Evolutionary conservation across 208 protist species (phyloP), one percentile per base, ranked within the genome.

Genomic region (Leishmania guyanensis): DNA sequence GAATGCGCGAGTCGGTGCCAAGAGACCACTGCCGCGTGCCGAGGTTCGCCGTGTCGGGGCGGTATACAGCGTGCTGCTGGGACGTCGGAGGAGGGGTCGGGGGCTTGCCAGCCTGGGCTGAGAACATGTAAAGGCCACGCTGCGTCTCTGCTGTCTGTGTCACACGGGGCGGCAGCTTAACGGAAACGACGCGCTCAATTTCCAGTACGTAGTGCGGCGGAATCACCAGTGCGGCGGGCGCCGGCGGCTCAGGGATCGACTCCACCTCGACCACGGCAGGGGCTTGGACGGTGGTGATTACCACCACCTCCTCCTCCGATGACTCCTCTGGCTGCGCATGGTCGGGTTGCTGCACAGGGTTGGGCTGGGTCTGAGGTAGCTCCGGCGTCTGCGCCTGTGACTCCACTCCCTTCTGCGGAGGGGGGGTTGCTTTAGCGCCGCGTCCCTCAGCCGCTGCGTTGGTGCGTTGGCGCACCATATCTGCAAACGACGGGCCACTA

Each of bases 191-290:
- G 50, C 91, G 81, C 64, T 94, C 91, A 73, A 94, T 90, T 70
- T 94, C 91, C 56, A 94, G 87, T 36, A 94, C 85, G 81, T 94
- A 92, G 75, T 92, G 90, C 77, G 84, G 78, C 29, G 84, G 74
- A 48, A 83, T 83, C 60, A 83, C 33, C 71, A 84, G 76, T 17
- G 78, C 39, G 17, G 80, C 81, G 14, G 85, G 79, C 22, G 84
- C 48, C 66, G 80, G 86, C 26, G 84, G 80, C 48, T 90, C 86
- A 78, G 86, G 86, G 56, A 82, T 75, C 53, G 80, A 14, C 73
- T 87, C 84, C 64, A 85, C 72, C 82, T 88, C 84, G 65, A 91
- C 82, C 50, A 87, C 73, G 83, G 84, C 71, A 26, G 73, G 74
- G n/a, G 80, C 20, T 66, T 83, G 79, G 36, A 83, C 72, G 36